Conservation (phyloP, 2,329 filamentous ascomycete genomes). For the Fusarium transvaalense region DNA sequence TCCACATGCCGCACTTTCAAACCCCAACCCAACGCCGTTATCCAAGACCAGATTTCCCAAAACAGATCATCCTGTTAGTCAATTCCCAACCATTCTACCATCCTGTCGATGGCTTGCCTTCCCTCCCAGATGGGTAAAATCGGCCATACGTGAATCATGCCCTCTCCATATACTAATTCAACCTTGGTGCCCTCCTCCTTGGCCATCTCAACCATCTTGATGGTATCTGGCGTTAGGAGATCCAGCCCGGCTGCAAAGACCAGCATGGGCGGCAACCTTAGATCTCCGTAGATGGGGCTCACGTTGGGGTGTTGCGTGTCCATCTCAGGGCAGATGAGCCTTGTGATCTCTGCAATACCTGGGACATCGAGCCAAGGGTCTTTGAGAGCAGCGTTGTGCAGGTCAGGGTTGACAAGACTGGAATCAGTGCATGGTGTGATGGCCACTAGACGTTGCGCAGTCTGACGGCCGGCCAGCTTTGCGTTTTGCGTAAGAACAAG, state of each 20-base stretch:
- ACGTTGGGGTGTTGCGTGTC: slow-evolving; percentile 45
- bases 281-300: slow-evolving; percentile 50
- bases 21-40: slow-evolving; percentile 25
- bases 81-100: slow-evolving; percentile 47
- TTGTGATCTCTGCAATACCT: slow-evolving; percentile 45
- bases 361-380: slow-evolving; percentile 50
- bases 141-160: slow-evolving; percentile 53
- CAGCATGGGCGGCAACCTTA: slow-evolving; percentile 50
- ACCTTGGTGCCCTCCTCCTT: slow-evolving; percentile 45
- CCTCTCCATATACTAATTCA: slow-evolving; percentile 48
- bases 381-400: slow-evolving; percentile 36
- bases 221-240: slow-evolving; percentile 48
- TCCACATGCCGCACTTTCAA: slow-evolving; percentile 19
- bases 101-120: slow-evolving; percentile 44
- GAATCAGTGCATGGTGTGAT: slow-evolving; percentile 51
- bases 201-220: slow-evolving; percentile 48
- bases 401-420: slow-evolving; percentile 49
- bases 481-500: slow-evolving; percentile 51
- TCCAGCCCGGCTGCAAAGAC: slow-evolving; percentile 49
- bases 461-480: slow-evolving; percentile 41
- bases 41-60: slow-evolving; percentile 11
- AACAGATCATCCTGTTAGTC: slow-evolving; percentile 1
- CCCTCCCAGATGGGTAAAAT: slow-evolving; percentile 49
- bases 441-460: slow-evolving; percentile 46
- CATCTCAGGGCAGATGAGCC: slow-evolving; percentile 48